phyloP scores from a whole-genome alignment of 2,329 filamentous ascomycete species.

The Xylariaceae sp. region DNA sequence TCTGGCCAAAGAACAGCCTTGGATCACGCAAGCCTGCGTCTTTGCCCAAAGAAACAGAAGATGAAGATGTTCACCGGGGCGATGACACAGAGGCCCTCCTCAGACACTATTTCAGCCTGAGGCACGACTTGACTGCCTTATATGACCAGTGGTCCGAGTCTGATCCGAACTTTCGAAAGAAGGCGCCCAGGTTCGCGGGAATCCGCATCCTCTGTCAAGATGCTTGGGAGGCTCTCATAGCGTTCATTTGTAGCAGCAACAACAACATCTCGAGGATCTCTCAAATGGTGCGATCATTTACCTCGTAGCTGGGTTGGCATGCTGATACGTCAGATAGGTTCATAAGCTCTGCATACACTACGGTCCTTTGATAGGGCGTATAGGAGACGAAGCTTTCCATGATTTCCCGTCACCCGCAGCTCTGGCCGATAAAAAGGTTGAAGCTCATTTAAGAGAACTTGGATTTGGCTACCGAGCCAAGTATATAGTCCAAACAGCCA shows the following conservation, averaged over 20 bases:
- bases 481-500: conserved; percentile 84
- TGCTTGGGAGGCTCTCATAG: conserved; percentile 88
- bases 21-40: conserved; percentile 36
- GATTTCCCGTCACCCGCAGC: conserved; percentile 79
- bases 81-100: conserved; percentile 74
- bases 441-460: conserved; percentile 71
- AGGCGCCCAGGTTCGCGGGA: conserved; percentile 81
- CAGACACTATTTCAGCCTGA: conserved; percentile 81
- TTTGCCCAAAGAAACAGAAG: conserved; percentile 30
- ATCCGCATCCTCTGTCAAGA: conserved; percentile 92
- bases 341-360: conserved; percentile 87
- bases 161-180: conserved; percentile 84
- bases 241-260: conserved; percentile 98
- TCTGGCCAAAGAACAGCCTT: conserved; percentile 46
- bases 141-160: conserved; percentile 84
- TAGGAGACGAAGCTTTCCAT: conserved; percentile 70
- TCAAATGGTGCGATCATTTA: conserved; percentile 65
- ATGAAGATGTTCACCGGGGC: conserved; percentile 38
- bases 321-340: conserved; percentile 44
- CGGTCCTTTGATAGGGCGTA: conserved; percentile 66
- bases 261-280: conserved; percentile 96
- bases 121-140: conserved; percentile 67
- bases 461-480: conserved; percentile 94
- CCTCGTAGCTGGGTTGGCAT: background rate
- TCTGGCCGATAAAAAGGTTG: conserved; percentile 70